Percentiles rank a stretch among this genome's conserved stretches.
phyloP scores from a whole-genome alignment of 768 basidiomycete genomes.

The Phlegmacium glaucopus region DNA sequence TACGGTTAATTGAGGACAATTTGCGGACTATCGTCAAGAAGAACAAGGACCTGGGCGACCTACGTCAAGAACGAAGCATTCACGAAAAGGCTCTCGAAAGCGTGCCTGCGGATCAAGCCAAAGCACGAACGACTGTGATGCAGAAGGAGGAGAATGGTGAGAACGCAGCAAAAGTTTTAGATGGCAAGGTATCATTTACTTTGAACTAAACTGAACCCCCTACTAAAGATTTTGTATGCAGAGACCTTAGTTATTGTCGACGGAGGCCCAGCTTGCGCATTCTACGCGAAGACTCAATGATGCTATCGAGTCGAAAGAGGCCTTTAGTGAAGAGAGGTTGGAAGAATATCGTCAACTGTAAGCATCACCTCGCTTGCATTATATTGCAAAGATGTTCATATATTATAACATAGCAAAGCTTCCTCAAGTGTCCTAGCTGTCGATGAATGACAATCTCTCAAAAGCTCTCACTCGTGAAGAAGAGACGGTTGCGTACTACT shows the following conservation, averaged over 20 bases:
- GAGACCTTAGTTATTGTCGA: slow-evolving; percentile 81
- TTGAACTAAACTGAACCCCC: too few relatives aligned
- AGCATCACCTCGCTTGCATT: slow-evolving; percentile 20
- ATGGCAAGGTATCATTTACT: slow-evolving; percentile 57
- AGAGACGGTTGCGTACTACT: slow-evolving; percentile 72
- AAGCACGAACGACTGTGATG: slow-evolving; percentile 67
- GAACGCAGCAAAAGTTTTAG: slow-evolving; percentile 85
- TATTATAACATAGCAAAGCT: slow-evolving; percentile 56
- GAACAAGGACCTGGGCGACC: slow-evolving; percentile 64
- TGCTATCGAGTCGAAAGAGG: slow-evolving; percentile 57
- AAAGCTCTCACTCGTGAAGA: slow-evolving; percentile 79
- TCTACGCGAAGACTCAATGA: slow-evolving; percentile 75
- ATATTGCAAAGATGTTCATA: neutral
- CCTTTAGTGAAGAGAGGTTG: slow-evolving; percentile 78
- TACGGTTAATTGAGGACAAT: slow-evolving; percentile 70
- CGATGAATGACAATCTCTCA: slow-evolving; percentile 83
- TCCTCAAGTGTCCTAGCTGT: slow-evolving; percentile 77
- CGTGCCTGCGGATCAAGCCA: slow-evolving; percentile 78
- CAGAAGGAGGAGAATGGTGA: slow-evolving; percentile 88
- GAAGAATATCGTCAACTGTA: slow-evolving; percentile 85
- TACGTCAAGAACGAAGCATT: slow-evolving; percentile 67
- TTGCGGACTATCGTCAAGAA: slow-evolving; percentile 66
- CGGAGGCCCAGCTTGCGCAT: slow-evolving; percentile 88
- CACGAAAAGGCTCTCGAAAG: slow-evolving; percentile 71
- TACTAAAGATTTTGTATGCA: slow-evolving; percentile 24